These are phyloP conservation scores for Zalaria sp. DNA, from an alignment of 2,329 filamentous ascomycete genomes.

Conservation along the genomic window DNA sequence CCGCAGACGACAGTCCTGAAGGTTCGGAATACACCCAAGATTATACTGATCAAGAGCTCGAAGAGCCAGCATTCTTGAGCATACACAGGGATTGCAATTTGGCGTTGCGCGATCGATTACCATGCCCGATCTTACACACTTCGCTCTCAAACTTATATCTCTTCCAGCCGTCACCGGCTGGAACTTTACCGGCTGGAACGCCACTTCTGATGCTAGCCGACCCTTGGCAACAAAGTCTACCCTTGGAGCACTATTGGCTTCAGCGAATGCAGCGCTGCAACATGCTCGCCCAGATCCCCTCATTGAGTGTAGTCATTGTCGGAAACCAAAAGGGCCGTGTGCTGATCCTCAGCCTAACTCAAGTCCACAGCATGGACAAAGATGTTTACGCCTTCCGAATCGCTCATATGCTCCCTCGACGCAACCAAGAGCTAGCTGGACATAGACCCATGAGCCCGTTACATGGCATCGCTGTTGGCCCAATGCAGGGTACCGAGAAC, in stretches of 20 bases:
- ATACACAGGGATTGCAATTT: too few species aligned
- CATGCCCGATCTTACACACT: constrained; percentile 25
- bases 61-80: too few species aligned
- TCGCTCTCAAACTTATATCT: constrained; percentile 30
- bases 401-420: constrained; percentile 41
- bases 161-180: constrained; percentile 19
- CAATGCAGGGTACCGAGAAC: constrained; percentile 37
- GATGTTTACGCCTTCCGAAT: constrained; percentile 33
- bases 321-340: constrained; percentile 55
- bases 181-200: constrained; percentile 1
- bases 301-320: constrained; percentile 54
- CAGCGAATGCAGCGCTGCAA: constrained; percentile 39
- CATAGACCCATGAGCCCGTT: constrained; percentile 38
- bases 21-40: neutral
- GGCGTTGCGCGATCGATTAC: constrained; percentile 6
- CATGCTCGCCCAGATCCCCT: constrained; percentile 51
- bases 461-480: constrained; percentile 54
- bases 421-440: constrained; percentile 35
- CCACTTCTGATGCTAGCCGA: constrained; percentile 13
- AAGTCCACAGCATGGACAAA: constrained; percentile 11
- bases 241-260: constrained; percentile 15
- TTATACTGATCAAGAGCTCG: too few species aligned
- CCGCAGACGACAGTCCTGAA: neutral
- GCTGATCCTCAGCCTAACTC: constrained; percentile 46
- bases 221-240: constrained; percentile 20